Evolutionary conservation across 176 grass and related monocot genomes (phyloP), one percentile per base, ranked within the genome.

Genomic region (Triticum urartu): DNA sequence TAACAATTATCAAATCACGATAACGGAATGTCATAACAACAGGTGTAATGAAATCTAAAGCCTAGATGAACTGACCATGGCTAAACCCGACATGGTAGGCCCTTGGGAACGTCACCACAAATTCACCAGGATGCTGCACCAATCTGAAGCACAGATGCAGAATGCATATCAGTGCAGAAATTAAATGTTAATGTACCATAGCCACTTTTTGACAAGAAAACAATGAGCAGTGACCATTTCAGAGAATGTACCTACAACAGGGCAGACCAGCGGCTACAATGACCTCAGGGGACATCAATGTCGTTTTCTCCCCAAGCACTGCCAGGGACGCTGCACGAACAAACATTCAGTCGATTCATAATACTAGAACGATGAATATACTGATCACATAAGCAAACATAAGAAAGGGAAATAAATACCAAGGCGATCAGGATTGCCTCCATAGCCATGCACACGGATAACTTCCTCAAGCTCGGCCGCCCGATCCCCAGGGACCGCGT

Each of bases 101-200:
- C 88, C 94, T 93, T 80, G 97, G 97, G 89, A 99, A 99, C 1
- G 97, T 99, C 83, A 99, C 94, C 24, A 99, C 97, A 75, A 99
- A 99, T 76, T 99, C 97, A 34, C 97, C 97, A 64, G 97, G 94
- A 86, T 96, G 88, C 38, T 99, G 97, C n/a, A 99, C 94, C 87
- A 99, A 89, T 88, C 94, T 99, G 86, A 86, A 89, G 65, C 7
- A 88, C 50, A 73, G 54, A 84, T 81, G 59, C 10, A 90, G 48
- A 81, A 70, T 33, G 63, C 28, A 71, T 59, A 35, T 38, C 42
- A 75, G 18, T 35, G 88, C 25, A 78, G 1, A 36, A 62, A 81
- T 78, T 82, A 21, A 59, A 59, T 21, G 17, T 20, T 0, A 59
- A 59, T 59, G 54, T 21, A 59, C 17, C 54, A 21, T 59, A 21